A percentile compares a stretch with the other conserved stretches of the same genome.
phyloP scores from a whole-genome alignment of 2,329 filamentous ascomycete species.

The Epichloe bromicola region DNA sequence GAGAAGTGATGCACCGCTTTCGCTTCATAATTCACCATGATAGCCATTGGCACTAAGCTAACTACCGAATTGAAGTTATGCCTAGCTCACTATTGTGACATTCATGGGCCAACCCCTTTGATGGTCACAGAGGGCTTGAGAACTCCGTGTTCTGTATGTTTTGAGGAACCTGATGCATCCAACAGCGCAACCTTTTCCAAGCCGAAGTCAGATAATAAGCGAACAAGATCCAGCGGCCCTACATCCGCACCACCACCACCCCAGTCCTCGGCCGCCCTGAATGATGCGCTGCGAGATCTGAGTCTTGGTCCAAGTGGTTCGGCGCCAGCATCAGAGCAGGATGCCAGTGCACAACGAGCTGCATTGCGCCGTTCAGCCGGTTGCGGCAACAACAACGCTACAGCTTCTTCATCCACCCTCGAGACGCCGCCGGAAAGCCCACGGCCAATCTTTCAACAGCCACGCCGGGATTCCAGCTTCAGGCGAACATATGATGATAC shows the following conservation, averaged over 20 bases:
- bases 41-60: slow-evolving; percentile 19
- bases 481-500: slow-evolving; percentile 51
- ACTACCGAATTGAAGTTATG: slow-evolving; percentile 42
- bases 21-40: slow-evolving; percentile 5
- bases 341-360: slow-evolving; percentile 29
- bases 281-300: slow-evolving; percentile 35
- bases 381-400: slow-evolving; percentile 8
- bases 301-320: slow-evolving; percentile 32
- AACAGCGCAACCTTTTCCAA: slow-evolving; percentile 4
- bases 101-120: slow-evolving; percentile 54
- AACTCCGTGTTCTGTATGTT: slow-evolving; percentile 46
- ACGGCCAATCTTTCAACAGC: slow-evolving; percentile 25
- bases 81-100: slow-evolving; percentile 58
- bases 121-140: slow-evolving; percentile 58
- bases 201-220: slow-evolving; percentile 18
- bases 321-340: slow-evolving; percentile 30
- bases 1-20: background rate
- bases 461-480: slow-evolving; percentile 45
- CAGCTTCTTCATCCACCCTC: slow-evolving; percentile 28
- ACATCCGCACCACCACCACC: slow-evolving; percentile 20
- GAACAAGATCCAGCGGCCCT: slow-evolving; percentile 28
- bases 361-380: slow-evolving; percentile 27
- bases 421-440: slow-evolving; percentile 49
- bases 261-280: slow-evolving; percentile 25
- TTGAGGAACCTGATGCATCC: slow-evolving; percentile 24